A percentile compares a stretch with the other conserved stretches of the same genome.
These are phyloP conservation scores for Phytophthora uliginosa DNA, from an alignment of 352 stramenopile species.

Conservation along the genomic window DNA sequence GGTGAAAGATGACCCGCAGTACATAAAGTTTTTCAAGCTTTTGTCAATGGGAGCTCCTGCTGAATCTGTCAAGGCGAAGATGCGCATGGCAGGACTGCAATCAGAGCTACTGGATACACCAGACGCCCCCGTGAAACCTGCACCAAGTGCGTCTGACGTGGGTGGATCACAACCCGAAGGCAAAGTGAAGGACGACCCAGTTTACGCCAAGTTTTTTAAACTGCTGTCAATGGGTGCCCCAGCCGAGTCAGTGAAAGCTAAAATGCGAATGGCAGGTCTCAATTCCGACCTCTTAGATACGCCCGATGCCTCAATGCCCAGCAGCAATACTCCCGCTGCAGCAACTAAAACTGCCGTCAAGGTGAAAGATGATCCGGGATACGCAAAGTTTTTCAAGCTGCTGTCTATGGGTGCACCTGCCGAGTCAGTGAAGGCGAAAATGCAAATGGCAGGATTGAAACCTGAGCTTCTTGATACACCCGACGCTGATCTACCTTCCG, in stretches of 20 bases:
- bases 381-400: slow-evolving; percentile 85
- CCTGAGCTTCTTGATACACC: slow-evolving; percentile 80
- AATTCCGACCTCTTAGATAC: slow-evolving; percentile 79
- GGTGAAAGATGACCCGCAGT: slow-evolving; percentile 70
- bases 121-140: slow-evolving; percentile 45
- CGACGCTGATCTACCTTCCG: slow-evolving; percentile 46
- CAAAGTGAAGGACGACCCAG: slow-evolving; percentile 69
- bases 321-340: slow-evolving; percentile 9
- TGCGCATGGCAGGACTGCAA: slow-evolving; percentile 87
- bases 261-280: slow-evolving; percentile 67
- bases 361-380: slow-evolving; percentile 74
- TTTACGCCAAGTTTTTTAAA: slow-evolving; percentile 83
- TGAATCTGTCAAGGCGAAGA: slow-evolving; percentile 72
- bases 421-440: slow-evolving; percentile 69
- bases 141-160: background rate
- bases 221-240: slow-evolving; percentile 70
- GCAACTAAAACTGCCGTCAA: slow-evolving; percentile 30
- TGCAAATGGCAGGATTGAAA: slow-evolving; percentile 71
- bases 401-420: slow-evolving; percentile 65
- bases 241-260: slow-evolving; percentile 60
- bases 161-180: slow-evolving; percentile 23
- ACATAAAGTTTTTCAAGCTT: slow-evolving; percentile 79
- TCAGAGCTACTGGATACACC: slow-evolving; percentile 69
- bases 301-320: slow-evolving; percentile 53
- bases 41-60: slow-evolving; percentile 67